A percentile compares a stretch with the other conserved stretches of the same genome.
Conservation (phyloP, 345 rosid species). For the Xanthoceras sorbifolium region DNA sequence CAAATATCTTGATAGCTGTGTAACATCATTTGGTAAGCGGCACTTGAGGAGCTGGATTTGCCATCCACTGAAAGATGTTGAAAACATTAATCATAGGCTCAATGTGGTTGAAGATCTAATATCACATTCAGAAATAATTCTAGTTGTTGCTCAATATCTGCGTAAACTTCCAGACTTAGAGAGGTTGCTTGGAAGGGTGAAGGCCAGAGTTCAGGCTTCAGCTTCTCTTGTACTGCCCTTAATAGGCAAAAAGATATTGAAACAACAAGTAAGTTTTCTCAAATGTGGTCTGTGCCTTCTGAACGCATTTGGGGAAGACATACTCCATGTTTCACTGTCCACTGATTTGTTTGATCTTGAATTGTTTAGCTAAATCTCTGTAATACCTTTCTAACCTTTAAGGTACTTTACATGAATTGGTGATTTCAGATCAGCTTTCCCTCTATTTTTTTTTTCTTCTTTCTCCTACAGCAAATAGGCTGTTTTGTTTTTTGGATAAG, state of each 20-base stretch:
- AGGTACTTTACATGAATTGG: neutral
- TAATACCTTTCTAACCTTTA: neutral
- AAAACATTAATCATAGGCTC: slow-evolving; percentile 71
- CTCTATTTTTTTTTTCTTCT: neutral
- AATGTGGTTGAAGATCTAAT: slow-evolving; percentile 63
- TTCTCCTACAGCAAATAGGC: neutral
- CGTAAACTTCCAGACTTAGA: slow-evolving; percentile 84
- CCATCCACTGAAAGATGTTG: slow-evolving; percentile 85
- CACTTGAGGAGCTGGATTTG: slow-evolving; percentile 92
- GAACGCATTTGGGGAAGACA: neutral
- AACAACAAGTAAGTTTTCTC: slow-evolving; percentile 57
- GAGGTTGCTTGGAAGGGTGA: slow-evolving; percentile 79
- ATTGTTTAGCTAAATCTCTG: neutral
- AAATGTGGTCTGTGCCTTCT: slow-evolving; percentile 1
- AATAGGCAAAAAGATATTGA: slow-evolving; percentile 71
- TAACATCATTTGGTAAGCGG: slow-evolving; percentile 81
- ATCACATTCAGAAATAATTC: slow-evolving; percentile 50
- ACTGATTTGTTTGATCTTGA: neutral
- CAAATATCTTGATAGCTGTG: slow-evolving; percentile 80
- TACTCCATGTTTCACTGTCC: neutral
- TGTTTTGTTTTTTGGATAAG: neutral
- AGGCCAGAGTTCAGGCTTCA: slow-evolving; percentile 69
- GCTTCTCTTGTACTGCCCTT: slow-evolving; percentile 61
- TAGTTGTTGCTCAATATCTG: slow-evolving; percentile 59
- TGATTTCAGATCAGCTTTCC: neutral